These are phyloP conservation scores for Alternaria solani DNA, from an alignment of 2,329 filamentous ascomycete species.

Conservation along the genomic window DNA sequence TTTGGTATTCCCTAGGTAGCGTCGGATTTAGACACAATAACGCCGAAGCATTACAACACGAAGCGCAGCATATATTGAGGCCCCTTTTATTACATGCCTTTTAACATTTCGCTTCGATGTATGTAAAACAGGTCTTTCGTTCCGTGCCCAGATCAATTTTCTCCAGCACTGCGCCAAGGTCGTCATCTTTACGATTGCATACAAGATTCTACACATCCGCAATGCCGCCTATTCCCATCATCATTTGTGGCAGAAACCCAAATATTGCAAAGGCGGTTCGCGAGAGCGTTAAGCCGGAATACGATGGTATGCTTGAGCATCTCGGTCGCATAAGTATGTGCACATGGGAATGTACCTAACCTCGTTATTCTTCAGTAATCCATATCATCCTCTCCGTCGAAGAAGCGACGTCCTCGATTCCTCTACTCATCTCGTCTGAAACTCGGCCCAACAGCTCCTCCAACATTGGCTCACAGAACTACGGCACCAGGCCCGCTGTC, in stretches of 20 bases:
- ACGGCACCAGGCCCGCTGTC: background rate
- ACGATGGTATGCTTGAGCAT: conserved; percentile 17
- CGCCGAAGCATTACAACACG: background rate
- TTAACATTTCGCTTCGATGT: background rate
- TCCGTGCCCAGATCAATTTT: background rate
- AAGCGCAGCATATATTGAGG: background rate
- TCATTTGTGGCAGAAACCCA: conserved; percentile 21
- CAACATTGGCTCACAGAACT: background rate
- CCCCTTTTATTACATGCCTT: background rate
- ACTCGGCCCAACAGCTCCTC: background rate
- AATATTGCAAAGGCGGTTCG: conserved; percentile 16
- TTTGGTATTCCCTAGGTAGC: background rate
- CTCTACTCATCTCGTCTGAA: background rate
- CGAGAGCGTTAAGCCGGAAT: conserved; percentile 19
- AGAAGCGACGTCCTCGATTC: conserved; percentile 16
- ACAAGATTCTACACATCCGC: background rate
- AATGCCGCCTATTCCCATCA: conserved; percentile 22
- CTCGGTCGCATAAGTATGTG: background rate
- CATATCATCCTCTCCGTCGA: conserved; percentile 23
- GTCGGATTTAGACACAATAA: background rate
- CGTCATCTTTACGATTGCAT: background rate
- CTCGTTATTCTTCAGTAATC: conserved; percentile 3
- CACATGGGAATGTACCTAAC: background rate
- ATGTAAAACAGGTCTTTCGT: background rate
- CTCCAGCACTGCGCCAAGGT: background rate